A percentile compares a stretch with the other conserved stretches of the same genome.
Evolutionary conservation across 2,329 filamentous ascomycete species (phyloP).

Genomic region (Nemania sp.): DNA sequence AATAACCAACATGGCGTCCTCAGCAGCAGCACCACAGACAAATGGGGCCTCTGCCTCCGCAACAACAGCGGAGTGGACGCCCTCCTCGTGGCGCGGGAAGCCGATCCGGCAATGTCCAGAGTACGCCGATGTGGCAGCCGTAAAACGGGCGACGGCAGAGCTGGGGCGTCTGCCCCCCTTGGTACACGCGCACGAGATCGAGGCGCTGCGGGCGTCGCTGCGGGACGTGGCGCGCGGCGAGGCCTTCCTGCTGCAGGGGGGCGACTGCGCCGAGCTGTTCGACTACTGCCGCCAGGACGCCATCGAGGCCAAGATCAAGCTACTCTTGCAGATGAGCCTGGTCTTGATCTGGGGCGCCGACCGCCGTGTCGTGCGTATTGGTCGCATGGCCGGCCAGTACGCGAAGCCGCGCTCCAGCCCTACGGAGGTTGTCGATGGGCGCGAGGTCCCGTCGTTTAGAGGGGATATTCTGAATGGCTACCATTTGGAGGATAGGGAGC

Average conservation of each 20-base stretch:
- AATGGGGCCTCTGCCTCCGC: conserved; percentile 16
- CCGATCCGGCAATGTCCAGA: conserved; percentile 76
- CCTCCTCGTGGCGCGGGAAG: conserved; percentile 73
- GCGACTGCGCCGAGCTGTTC: conserved; percentile 96
- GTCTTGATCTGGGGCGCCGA: conserved; percentile 87
- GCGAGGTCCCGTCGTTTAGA: conserved; percentile 84
- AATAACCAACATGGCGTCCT: conserved; percentile 20
- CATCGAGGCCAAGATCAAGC: conserved; percentile 96
- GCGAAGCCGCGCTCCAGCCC: conserved; percentile 92
- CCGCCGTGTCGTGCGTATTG: conserved; percentile 88
- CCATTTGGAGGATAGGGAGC: conserved; percentile 70
- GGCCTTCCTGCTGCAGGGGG: conserved; percentile 92
- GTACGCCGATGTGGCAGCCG: conserved; percentile 65
- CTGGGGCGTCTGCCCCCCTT: conserved; percentile 73
- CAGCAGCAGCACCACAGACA: conserved; percentile 12
- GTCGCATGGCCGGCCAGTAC: conserved; percentile 95
- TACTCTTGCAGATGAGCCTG: conserved; percentile 94
- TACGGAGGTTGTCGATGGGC: conserved; percentile 78
- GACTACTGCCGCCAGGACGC: conserved; percentile 89
- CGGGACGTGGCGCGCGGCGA: conserved; percentile 87
- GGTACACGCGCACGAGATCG: conserved; percentile 79
- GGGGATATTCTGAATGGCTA: conserved; percentile 96
- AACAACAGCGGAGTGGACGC: conserved; percentile 51
- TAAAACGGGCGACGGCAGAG: conserved; percentile 64
- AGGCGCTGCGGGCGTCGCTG: conserved; percentile 75